Evolutionary conservation across 2,329 filamentous ascomycete species (phyloP).

Genomic region (Botrytis elliptica): DNA sequence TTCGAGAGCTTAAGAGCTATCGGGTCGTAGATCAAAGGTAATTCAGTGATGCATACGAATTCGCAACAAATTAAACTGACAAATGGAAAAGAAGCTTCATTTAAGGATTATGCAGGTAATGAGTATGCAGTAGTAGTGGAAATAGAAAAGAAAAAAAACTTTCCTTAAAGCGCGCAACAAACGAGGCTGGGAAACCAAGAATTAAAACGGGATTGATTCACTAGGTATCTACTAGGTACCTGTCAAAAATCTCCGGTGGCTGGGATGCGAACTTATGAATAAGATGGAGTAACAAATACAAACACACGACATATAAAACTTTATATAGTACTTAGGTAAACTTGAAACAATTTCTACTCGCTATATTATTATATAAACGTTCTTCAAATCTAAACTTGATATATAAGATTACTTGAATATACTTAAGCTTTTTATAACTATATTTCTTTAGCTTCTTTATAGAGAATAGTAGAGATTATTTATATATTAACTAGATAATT

Average conservation of each 20-base stretch:
- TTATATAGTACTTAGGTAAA: too few species aligned
- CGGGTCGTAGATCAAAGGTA: background rate
- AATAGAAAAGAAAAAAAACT: background rate
- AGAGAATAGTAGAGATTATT: too few species aligned
- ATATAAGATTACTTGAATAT: too few species aligned
- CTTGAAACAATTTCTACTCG: too few species aligned
- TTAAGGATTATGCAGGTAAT: background rate
- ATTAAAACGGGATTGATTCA: background rate
- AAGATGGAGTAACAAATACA: background rate
- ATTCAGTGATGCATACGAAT: background rate
- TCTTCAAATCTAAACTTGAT: too few species aligned
- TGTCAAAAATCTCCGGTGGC: slow-evolving; percentile 15
- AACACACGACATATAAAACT: background rate
- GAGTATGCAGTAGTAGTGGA: background rate
- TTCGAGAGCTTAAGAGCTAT: background rate
- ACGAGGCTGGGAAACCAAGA: slow-evolving; percentile 4
- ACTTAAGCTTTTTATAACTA: too few species aligned
- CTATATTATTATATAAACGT: too few species aligned
- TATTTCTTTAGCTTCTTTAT: too few species aligned
- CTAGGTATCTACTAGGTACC: too few species aligned
- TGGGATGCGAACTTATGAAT: background rate
- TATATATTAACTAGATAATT: too few species aligned
- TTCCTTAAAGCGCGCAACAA: background rate
- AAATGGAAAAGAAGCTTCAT: background rate
- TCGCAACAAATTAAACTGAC: background rate